These are phyloP conservation scores for Phytomonas francai DNA, from an alignment of 208 protist genomes.

Conservation along the genomic window DNA sequence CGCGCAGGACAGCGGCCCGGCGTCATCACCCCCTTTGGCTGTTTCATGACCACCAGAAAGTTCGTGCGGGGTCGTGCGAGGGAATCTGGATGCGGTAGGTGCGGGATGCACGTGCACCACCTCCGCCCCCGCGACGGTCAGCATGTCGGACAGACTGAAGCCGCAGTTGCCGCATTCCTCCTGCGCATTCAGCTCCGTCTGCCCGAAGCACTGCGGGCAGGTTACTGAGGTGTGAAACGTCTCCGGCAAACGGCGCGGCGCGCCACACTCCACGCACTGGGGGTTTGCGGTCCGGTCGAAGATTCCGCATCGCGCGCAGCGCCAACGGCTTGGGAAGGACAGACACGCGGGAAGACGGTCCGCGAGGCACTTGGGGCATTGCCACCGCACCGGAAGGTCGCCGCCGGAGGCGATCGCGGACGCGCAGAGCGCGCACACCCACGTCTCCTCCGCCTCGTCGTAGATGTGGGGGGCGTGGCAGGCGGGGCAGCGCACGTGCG, in stretches of 20 bases:
- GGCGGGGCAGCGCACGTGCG: slow-evolving; percentile 22
- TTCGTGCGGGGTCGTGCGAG: neutral
- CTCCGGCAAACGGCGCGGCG: slow-evolving; percentile 23
- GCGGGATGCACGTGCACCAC: slow-evolving; percentile 20
- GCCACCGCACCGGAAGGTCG: slow-evolving; percentile 28
- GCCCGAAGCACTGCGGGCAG: slow-evolving; percentile 53
- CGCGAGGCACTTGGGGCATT: slow-evolving; percentile 49
- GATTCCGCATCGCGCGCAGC: slow-evolving; percentile 41
- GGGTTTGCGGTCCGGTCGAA: slow-evolving; percentile 21
- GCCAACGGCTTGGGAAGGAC: slow-evolving; percentile 52
- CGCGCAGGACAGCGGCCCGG: neutral
- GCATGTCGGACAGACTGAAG: slow-evolving; percentile 22
- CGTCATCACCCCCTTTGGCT: neutral
- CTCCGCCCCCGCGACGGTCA: slow-evolving; percentile 17
- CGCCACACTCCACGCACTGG: slow-evolving; percentile 54
- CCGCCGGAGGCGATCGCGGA: slow-evolving; percentile 50
- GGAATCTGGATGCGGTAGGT: neutral
- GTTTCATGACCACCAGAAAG: neutral
- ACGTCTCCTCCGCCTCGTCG: slow-evolving; percentile 45
- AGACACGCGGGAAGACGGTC: slow-evolving; percentile 19
- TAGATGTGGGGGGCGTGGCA: slow-evolving; percentile 36
- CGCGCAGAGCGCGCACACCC: slow-evolving; percentile 76
- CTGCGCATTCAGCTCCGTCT: slow-evolving; percentile 31
- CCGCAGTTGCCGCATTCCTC: slow-evolving; percentile 60
- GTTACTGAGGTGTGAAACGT: slow-evolving; percentile 21